Base-by-base conservation (phyloP, 2,329 filamentous ascomycete species). In the Hypoxylon sp. region DNA sequence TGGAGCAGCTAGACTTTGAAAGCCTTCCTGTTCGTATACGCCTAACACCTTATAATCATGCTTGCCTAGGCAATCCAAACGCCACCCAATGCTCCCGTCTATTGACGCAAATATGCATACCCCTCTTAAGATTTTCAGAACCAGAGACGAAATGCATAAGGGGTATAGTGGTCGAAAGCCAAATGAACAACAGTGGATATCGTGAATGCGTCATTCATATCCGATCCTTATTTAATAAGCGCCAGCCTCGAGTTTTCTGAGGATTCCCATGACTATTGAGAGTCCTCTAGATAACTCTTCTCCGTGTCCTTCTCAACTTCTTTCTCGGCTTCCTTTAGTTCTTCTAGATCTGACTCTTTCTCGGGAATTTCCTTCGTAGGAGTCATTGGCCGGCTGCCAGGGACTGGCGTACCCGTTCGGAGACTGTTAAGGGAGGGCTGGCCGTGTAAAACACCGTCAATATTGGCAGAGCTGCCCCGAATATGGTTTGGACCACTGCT, bases 241-340 rank as follows among this genome's bases (percentile, higher is more conserved):
- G 37, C 55, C 43, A 61, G 43, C n/a, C 59, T 29, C 5, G 65
- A 63, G 25, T 63, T 63, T 14, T 66, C 63, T 5, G 55, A 54
- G 23, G 63, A 66, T 12, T 50, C 67, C 53, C 63, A 59, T 25
- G 67, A 67, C 63, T 67, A 64, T 46, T 53, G 67, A 21, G 63
- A 61, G 19, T 63, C 56, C 45, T 61, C 60, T 12, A 46, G 19
- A 25, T 16, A 43, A 29, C 48, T 34, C 45, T 66, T 53, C 14
- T 60, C 58, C 16, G n/a, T 8, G 12, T 34, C 63, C 43, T 61
- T 56, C 9, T 51, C 53, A 5, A 12, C 14, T n/a, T 32, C 54
- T 12, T 30, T n/a, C 3, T 53, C 57, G 8, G 14, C 51, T 41
- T 50, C 61, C 45, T 53, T 50, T 5, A 30, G 50, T 14, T 56